A percentile compares a stretch with the other conserved stretches of the same genome.
Conservation (phyloP, 2,329 filamentous ascomycete genomes). For the Cercospora berteroae region DNA sequence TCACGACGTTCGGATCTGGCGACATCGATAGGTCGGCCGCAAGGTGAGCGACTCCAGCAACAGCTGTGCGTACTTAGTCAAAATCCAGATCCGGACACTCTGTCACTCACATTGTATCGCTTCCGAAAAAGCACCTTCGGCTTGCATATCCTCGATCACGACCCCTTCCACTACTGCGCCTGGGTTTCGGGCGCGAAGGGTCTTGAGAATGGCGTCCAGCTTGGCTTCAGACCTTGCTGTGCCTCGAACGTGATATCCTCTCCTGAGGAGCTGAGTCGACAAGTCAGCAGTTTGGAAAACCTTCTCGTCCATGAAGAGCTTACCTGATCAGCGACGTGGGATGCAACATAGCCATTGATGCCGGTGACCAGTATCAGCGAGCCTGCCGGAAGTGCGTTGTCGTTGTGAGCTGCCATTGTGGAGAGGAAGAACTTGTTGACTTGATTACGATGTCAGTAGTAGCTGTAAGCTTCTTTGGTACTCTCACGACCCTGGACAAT, state of each 20-base stretch:
- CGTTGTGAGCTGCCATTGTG: neutral
- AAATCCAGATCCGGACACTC: no score
- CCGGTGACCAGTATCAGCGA: constrained; percentile 6
- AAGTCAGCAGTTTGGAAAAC: neutral
- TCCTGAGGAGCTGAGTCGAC: neutral
- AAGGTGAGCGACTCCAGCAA: neutral
- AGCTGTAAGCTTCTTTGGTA: no score
- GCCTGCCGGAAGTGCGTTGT: neutral
- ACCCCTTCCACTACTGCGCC: neutral
- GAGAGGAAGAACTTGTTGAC: no score
- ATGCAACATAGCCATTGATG: constrained; percentile 3
- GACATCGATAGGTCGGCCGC: constrained; percentile 6
- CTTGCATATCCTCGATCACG: neutral
- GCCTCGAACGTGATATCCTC: constrained; percentile 3
- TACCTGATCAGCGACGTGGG: constrained; percentile 5
- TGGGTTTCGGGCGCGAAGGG: neutral
- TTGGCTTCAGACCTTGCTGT: neutral
- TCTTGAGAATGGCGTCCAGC: neutral
- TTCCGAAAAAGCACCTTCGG: neutral
- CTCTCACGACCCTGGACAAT: no score
- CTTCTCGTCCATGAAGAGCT: neutral
- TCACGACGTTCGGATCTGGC: constrained; percentile 6
- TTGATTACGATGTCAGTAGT: no score
- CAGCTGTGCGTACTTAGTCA: neutral
- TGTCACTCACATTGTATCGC: no score